Base-by-base conservation (phyloP, 192 early-diverging fungal genomes). In the Coemansia nantahalensis region DNA sequence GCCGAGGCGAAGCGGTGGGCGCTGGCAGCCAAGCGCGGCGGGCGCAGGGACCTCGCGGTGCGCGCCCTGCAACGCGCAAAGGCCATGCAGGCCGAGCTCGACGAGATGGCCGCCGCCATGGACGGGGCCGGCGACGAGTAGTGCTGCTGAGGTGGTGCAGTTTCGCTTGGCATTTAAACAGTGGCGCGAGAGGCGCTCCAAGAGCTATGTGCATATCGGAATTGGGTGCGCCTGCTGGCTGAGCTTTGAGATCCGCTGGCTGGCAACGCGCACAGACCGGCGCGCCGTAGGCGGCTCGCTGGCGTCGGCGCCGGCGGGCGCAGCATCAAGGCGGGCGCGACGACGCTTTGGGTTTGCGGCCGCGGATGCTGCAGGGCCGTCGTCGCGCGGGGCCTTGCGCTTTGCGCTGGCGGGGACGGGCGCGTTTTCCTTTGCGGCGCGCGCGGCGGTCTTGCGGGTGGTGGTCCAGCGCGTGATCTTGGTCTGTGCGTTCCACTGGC, bases 401-500 rank as follows among this genome's bases (percentile, higher is more conserved):
- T 32, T 32, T 1, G 21, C 41, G 41, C 23, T 24, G 15, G 0
- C 21, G 9, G 9, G 17, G 6, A 3, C 12, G 34, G 12, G 3
- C 4, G 24, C 5, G 18, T n/a, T 30, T 17, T 46, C 45, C 11
- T 30, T 30, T 33, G 16, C 32, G 45, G 30, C 16, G 45, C n/a
- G 30, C 6, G 48, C 39, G 1, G 45, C 31, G 19, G n/a, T 15
- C 48, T 63, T 71, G 46, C 52, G 61, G 19, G 62, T 53, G 17
- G 53, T 52, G 21, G 57, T 24, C 71, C 71, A 75, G 31, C 48
- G 71, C 0, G 71, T 75, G 38, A 75, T 75, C 34, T 67, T 66
- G 10, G 71, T 62, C 55, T 75, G 71, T 12, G 43, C 26, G 55
- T 33, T 39, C 71, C 71, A 75, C 39, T 55, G 55, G 23, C 45